Evolutionary conservation across 2,329 filamentous ascomycete genomes (phyloP), one percentile per base, ranked within the genome.

Genomic region (Tolypocladium pustulatum): DNA sequence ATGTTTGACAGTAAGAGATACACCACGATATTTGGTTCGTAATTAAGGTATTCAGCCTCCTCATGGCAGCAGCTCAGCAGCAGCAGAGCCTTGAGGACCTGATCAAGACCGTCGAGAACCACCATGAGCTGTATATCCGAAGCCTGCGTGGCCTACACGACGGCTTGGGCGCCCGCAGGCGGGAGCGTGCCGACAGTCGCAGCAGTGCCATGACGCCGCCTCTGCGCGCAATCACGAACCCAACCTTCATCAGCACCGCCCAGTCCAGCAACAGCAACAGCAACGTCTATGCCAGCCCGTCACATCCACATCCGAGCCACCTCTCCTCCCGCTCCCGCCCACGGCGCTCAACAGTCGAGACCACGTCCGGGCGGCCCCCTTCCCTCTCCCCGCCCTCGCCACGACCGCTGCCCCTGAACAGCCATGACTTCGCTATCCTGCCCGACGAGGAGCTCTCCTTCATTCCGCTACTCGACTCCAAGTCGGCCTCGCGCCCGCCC

Each of bases 121-220:
- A 68, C 52, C 72, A 72, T 56, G 70, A 73, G n/a, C 67, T 71
- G 46, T 71, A 72, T 54, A 61, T 73, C 38, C 67, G 65, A 57
- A 65, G 64, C 30, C 62, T 72, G 7, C 63, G 66, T 54, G 62
- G 52, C 53, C 64, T 73, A 20, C 69, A 71, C 40, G 68, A 73
- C 43, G 63, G 58, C 38, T 57, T 68, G 57, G 53, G 58, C 43
- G 49, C 60, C 37, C 64, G 62, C 37, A 62, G 60, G 13, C 61
- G 61, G 41, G 63, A 68, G 43, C 58, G 60, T 8, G 56, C 60
- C 12, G 67, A 69, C 57, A 64, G 61, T 37, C 59, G 62, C 61
- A 57, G 58, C 56, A 62, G 58, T 55, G 57, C 65, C 30, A 64
- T 66, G 55, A 68, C 69, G 17, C 70, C 70, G 32, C 66, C 69